These are phyloP conservation scores for Tetracladium maxilliforme DNA, from an alignment of 2,329 filamentous ascomycete species.

Conservation along the genomic window DNA sequence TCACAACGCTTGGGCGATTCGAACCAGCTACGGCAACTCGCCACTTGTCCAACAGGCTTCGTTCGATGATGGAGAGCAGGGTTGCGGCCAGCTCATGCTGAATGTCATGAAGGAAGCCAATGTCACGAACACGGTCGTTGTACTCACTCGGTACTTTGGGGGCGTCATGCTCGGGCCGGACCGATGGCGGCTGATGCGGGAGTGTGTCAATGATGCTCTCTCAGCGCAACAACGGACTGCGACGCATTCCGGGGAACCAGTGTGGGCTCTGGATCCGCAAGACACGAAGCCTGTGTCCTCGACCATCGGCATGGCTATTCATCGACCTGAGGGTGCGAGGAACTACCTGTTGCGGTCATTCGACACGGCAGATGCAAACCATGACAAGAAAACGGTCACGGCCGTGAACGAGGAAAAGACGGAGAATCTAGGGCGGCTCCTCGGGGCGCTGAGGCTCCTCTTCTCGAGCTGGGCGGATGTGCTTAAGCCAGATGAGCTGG, in stretches of 20 bases:
- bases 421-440: constrained; percentile 51
- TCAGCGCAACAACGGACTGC: constrained; percentile 30
- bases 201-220: constrained; percentile 37
- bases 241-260: constrained; percentile 25
- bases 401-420: constrained; percentile 45
- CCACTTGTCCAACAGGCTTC: constrained; percentile 29
- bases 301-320: constrained; percentile 47
- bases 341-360: constrained; percentile 46
- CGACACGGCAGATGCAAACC: constrained; percentile 15
- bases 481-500: constrained; percentile 50
- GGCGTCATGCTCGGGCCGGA: constrained; percentile 46
- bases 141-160: constrained; percentile 48
- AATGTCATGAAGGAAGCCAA: constrained; percentile 34
- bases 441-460: constrained; percentile 57
- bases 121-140: constrained; percentile 35
- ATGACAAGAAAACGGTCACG: constrained; percentile 37
- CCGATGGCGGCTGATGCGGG: constrained; percentile 46
- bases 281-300: constrained; percentile 18
- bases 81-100: constrained; percentile 40
- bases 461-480: constrained; percentile 61
- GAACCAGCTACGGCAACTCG: constrained; percentile 18
- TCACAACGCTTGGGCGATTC: constrained; percentile 42
- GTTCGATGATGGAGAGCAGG: constrained; percentile 48
- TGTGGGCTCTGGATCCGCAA: constrained; percentile 46
- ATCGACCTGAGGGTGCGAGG: constrained; percentile 55